Evolutionary conservation across 768 basidiomycete species (phyloP).

Genomic region (Pulveroboletus sp.): DNA sequence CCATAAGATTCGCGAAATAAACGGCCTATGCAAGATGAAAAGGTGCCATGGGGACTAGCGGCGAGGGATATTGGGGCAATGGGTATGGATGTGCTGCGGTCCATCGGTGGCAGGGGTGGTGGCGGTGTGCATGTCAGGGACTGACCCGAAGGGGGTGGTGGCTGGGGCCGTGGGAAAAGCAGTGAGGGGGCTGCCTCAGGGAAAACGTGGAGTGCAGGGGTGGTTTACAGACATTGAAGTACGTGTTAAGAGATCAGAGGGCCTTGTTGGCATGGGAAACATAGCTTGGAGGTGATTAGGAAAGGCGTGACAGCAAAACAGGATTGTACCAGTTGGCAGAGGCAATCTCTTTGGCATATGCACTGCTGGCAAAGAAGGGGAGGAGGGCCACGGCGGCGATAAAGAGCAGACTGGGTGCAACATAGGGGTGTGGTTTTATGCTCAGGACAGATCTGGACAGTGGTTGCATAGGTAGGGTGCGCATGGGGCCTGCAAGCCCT

Average conservation of each 20-base stretch:
- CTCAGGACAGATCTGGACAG: conserved; percentile 39
- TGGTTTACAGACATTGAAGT: conserved; percentile 87
- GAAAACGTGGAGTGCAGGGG: conserved; percentile 62
- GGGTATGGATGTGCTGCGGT: conserved; percentile 47
- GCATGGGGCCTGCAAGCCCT: no score
- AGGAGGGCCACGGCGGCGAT: conserved; percentile 88
- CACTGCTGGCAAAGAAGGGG: conserved; percentile 94
- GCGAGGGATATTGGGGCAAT: conserved; percentile 78
- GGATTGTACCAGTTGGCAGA: conserved; percentile 87
- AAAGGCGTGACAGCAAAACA: conserved; percentile 3
- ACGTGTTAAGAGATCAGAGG: conserved; percentile 94
- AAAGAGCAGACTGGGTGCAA: conserved; percentile 77
- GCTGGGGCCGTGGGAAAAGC: conserved; percentile 32
- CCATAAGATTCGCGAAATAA: conserved; percentile 90
- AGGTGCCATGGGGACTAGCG: conserved; percentile 90
- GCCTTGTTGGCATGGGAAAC: conserved; percentile 94
- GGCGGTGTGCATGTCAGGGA: conserved; percentile 26
- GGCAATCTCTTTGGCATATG: conserved; percentile 94
- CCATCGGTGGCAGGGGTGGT: conserved; percentile 33
- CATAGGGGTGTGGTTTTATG: conserved; percentile 64
- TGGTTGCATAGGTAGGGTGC: no score
- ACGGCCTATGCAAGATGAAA: conserved; percentile 83
- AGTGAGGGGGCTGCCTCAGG: conserved; percentile 38
- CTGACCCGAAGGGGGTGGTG: conserved; percentile 15
- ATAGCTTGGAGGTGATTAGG: conserved; percentile 56